Percentiles rank a stretch among this genome's conserved stretches.
phyloP scores from a whole-genome alignment of 2,329 filamentous ascomycete species.

The Lasiodiplodia hormozganensis region DNA sequence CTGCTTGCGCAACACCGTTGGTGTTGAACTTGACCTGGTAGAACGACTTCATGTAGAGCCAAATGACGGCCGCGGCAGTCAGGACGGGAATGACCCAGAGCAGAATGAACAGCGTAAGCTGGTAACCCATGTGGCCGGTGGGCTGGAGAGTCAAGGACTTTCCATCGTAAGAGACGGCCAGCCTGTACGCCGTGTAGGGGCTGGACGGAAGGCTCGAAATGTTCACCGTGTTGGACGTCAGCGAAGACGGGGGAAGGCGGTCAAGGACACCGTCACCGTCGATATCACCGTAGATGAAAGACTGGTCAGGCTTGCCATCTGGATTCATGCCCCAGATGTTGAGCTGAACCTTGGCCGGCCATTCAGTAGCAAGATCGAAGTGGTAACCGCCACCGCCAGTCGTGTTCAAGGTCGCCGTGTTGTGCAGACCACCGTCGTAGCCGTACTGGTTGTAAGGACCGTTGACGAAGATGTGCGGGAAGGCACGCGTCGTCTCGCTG shows the following conservation, averaged over 20 bases:
- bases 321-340: slow-evolving; percentile 73
- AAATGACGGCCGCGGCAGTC: slow-evolving; percentile 59
- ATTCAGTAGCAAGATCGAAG: slow-evolving; percentile 68
- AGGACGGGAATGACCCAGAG: slow-evolving; percentile 61
- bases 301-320: slow-evolving; percentile 67
- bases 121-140: slow-evolving; percentile 59
- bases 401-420: slow-evolving; percentile 58
- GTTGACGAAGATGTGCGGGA: slow-evolving; percentile 67
- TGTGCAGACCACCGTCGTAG: slow-evolving; percentile 65
- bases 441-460: slow-evolving; percentile 70
- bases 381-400: slow-evolving; percentile 62
- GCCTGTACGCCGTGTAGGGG: slow-evolving; percentile 50
- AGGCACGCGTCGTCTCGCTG: slow-evolving; percentile 36
- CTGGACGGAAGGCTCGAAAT: slow-evolving; percentile 60
- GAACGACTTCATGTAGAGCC: slow-evolving; percentile 66
- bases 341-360: slow-evolving; percentile 66
- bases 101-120: slow-evolving; percentile 62
- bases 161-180: slow-evolving; percentile 63
- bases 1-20: slow-evolving; percentile 52
- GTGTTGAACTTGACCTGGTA: slow-evolving; percentile 64
- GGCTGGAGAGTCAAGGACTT: slow-evolving; percentile 61
- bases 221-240: slow-evolving; percentile 64
- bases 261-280: slow-evolving; percentile 67
- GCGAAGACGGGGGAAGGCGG: slow-evolving; percentile 65
- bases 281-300: slow-evolving; percentile 66